Evolutionary conservation across 768 basidiomycete genomes (phyloP).

Genomic region (Rhizopogon vinicolor): DNA sequence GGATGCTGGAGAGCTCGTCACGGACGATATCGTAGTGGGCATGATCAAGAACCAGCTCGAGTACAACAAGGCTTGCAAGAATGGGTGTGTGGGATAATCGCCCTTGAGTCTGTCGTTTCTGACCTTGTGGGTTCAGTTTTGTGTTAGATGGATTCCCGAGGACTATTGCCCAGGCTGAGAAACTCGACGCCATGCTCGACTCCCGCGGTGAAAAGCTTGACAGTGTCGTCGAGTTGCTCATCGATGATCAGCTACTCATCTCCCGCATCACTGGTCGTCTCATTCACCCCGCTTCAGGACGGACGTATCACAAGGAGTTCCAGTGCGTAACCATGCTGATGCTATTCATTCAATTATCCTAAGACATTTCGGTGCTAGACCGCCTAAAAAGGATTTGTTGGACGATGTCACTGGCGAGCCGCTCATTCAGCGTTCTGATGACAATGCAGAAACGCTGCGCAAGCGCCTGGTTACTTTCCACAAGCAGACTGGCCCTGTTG

Average conservation of each 20-base stretch:
- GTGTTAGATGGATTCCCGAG: conserved; percentile 99
- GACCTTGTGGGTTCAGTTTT: conserved; percentile 53
- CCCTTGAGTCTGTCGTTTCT: not conserved
- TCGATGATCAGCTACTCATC: conserved; percentile 93
- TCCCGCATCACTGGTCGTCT: conserved; percentile 96
- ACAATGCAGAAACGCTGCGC: conserved; percentile 92
- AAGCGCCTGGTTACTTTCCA: conserved; percentile 91
- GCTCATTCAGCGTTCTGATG: conserved; percentile 94
- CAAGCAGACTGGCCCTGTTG: conserved; percentile 90
- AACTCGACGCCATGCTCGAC: conserved; percentile 88
- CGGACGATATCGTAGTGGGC: conserved; percentile 94
- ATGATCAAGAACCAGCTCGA: conserved; percentile 97
- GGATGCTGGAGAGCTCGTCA: conserved; percentile 93
- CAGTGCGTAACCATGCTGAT: conserved; percentile 50
- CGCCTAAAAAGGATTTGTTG: conserved; percentile 91
- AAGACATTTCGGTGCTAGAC: conserved; percentile 44
- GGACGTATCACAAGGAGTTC: conserved; percentile 95
- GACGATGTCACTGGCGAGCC: conserved; percentile 97
- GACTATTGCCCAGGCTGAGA: conserved; percentile 94
- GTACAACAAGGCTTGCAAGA: conserved; percentile 88
- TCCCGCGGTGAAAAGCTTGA: conserved; percentile 83
- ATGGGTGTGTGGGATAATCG: conserved; percentile 67
- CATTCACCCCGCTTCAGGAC: conserved; percentile 83
- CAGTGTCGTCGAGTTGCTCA: conserved; percentile 87
- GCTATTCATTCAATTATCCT: conserved; percentile 4